phyloP scores from a whole-genome alignment of 2,329 filamentous ascomycete genomes.

The Aspergillus jensenii region DNA sequence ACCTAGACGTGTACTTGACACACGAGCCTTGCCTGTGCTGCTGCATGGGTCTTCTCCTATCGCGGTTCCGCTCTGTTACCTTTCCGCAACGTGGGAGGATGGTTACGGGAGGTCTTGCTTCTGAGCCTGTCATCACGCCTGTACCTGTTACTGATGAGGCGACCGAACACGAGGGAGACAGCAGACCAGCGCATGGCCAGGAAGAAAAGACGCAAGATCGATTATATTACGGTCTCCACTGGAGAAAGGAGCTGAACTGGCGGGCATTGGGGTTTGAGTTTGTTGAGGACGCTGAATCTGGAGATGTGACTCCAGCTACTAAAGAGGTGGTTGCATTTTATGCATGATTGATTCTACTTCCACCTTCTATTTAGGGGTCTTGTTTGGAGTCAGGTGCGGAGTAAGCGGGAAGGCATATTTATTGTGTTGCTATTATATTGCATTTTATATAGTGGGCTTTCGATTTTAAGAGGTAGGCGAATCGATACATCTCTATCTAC shows the following conservation, averaged over 20 bases:
- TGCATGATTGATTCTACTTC: constrained; percentile 12
- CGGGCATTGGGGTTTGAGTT: constrained; percentile 50
- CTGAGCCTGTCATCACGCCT: constrained; percentile 54
- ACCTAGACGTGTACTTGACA: constrained; percentile 88
- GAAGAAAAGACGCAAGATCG: constrained; percentile 7
- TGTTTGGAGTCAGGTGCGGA: not conserved
- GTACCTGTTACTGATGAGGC: constrained; percentile 3
- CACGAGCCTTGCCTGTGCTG: constrained; percentile 97
- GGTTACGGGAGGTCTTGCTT: constrained; percentile 79
- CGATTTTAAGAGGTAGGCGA: not conserved
- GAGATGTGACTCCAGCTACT: constrained; percentile 1
- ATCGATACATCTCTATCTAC: not conserved
- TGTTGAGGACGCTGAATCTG: constrained; percentile 26
- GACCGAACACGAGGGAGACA: not conserved
- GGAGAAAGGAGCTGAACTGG: constrained; percentile 59
- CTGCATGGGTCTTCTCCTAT: constrained; percentile 93
- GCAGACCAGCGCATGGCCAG: not conserved
- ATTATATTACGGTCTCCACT: constrained; percentile 61
- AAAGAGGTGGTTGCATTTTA: constrained; percentile 20
- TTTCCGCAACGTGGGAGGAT: constrained; percentile 67
- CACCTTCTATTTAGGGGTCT: not conserved
- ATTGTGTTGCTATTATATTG: not conserved
- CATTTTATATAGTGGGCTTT: not conserved
- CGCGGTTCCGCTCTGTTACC: constrained; percentile 81
- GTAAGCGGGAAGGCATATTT: not conserved